Base-by-base conservation (phyloP, 352 stramenopile genomes). In the Phytophthora kernoviae region DNA sequence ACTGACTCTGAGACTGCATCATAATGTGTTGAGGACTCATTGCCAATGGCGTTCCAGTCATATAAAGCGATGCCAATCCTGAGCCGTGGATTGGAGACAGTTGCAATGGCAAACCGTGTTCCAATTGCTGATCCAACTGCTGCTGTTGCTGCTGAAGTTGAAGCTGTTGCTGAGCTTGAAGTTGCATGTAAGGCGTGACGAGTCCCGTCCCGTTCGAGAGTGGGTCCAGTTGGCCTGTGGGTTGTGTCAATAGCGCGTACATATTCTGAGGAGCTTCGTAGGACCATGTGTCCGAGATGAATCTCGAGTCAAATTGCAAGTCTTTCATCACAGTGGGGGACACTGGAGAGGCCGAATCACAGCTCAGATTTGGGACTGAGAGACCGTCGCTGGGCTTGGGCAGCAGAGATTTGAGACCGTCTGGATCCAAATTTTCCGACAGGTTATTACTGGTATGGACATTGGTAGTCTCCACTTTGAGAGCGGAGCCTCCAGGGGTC, bases 231-330 rank as follows among this genome's bases (percentile, higher is more conserved):
- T 72, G 62, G 22, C 55, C 27, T 22, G 57, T 50, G 24, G 70
- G 30, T 55, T 78, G 67, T 20, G 60, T 67, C 46, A 81, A 50
- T 45, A 84, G 48, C 17, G 70, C 75, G 63, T 83, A 87, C 54
- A 87, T 80, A 40, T 75, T 81, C 44, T 81, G 77, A 11, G 77
- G 75, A 10, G 72, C 73, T 37, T 87, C 77, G 39, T 75, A 77
- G 4, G 60, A 65, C 60, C 72, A 87, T 40, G 65, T 61, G 12
- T 84, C 74, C 4, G 70, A 65, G 9, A 84, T 70, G 33, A 79
- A 79, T 9, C 77, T 61, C 5, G 77, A 66, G 48, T 84, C 74
- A 34, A 84, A 84, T 34, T 68, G 65, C 32, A 82, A 34, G n/a
- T 82, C 72, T 40, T 78, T 82, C 48, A 68, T 60, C 30, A 62